phyloP scores from a whole-genome alignment of 257 asterid species.

The Plantago elongata region DNA sequence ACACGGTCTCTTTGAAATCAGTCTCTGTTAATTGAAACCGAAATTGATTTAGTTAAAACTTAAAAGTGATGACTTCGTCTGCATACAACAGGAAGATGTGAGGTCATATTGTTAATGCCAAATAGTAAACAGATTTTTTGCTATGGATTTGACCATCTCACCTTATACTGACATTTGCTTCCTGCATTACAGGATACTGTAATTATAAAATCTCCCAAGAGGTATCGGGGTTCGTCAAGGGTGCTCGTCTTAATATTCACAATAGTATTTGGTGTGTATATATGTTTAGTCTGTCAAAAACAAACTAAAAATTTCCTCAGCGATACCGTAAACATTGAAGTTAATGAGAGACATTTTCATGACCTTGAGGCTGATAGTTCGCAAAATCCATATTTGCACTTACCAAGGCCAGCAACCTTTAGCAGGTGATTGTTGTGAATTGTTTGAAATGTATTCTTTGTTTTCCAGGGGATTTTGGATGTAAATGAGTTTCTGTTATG shows the following conservation, averaged over 20 bases:
- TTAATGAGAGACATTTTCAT: slow-evolving; percentile 32
- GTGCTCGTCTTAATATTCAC: slow-evolving; percentile 58
- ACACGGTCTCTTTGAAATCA: slow-evolving; percentile 2
- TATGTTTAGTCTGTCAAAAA: slow-evolving; percentile 66
- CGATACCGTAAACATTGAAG: slow-evolving; percentile 26
- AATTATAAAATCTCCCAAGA: slow-evolving; percentile 69
- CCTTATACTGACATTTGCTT: not conserved
- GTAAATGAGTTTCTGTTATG: not conserved
- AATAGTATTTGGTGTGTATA: slow-evolving; percentile 65
- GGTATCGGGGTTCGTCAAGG: slow-evolving; percentile 59
- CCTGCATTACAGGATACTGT: slow-evolving; percentile 43
- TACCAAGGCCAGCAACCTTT: slow-evolving; percentile 77
- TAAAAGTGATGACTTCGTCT: not conserved
- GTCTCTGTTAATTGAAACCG: not conserved
- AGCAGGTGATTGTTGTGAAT: slow-evolving; percentile 34
- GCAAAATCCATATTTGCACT: slow-evolving; percentile 56
- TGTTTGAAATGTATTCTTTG: too few species aligned
- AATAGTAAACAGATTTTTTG: not conserved
- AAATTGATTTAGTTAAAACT: not conserved
- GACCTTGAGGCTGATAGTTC: slow-evolving; percentile 37
- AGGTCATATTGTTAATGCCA: too few species aligned
- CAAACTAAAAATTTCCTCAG: slow-evolving; percentile 40
- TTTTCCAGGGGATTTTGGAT: too few species aligned
- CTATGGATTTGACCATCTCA: not conserved
- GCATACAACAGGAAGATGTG: too few species aligned